phyloP scores from a whole-genome alignment of 306 rosid species.

The Quercus aquifolioides region DNA sequence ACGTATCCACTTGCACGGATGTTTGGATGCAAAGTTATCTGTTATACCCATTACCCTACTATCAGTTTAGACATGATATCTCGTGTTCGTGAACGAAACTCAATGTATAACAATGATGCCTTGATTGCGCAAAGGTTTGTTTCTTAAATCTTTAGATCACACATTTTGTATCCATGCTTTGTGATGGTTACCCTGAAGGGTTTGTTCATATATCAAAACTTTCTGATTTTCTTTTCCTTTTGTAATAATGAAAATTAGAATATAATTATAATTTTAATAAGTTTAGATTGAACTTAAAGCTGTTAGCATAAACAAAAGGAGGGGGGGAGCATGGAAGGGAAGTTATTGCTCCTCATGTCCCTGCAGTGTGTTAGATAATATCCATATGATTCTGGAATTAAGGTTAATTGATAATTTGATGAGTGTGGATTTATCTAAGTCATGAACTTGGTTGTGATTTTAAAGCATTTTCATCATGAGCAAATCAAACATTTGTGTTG shows the following conservation, averaged over 20 bases:
- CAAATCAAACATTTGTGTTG: too few relatives aligned
- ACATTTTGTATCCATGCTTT: neutral
- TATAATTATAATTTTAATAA: neutral
- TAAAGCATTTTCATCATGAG: neutral
- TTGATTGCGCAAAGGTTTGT: slow-evolving; percentile 61
- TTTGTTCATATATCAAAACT: neutral
- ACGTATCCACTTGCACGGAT: slow-evolving; percentile 89
- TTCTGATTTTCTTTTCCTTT: neutral
- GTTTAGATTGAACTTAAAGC: neutral
- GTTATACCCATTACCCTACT: slow-evolving; percentile 97
- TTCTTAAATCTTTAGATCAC: neutral
- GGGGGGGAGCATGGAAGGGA: neutral
- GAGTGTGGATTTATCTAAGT: neutral
- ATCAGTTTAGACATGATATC: slow-evolving; percentile 94
- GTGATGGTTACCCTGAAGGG: neutral
- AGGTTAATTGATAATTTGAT: neutral
- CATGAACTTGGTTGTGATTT: neutral
- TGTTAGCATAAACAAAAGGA: neutral
- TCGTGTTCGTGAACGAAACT: slow-evolving; percentile 69
- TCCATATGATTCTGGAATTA: neutral
- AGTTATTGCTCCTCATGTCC: neutral
- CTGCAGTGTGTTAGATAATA: neutral
- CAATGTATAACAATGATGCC: slow-evolving; percentile 78
- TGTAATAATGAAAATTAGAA: neutral
- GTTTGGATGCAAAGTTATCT: slow-evolving; percentile 87